Conservation (phyloP, 202 grass and related monocot species). For the Panicum virgatum region DNA sequence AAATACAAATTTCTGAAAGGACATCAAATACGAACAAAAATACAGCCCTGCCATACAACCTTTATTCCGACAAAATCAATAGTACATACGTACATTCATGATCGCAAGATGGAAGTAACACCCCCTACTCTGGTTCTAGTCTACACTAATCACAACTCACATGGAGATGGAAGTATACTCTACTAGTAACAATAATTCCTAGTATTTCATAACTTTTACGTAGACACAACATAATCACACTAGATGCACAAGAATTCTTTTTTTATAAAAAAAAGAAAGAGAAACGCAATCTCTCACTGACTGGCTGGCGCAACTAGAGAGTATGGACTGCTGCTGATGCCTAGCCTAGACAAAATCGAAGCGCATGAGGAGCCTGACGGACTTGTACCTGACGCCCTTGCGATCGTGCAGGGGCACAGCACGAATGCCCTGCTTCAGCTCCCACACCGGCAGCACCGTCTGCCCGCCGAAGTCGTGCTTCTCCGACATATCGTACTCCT, state of each 20-base stretch:
- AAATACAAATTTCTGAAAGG: no score
- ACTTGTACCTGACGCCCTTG: conserved; percentile 61
- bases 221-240: neutral
- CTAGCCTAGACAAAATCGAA: conserved; percentile 57
- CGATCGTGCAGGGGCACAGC: conserved; percentile 63
- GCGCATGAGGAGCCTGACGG: conserved; percentile 74
- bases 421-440: conserved; percentile 70
- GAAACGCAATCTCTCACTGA: neutral
- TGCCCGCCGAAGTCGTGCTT: conserved; percentile 76
- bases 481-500: conserved; percentile 66
- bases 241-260: neutral
- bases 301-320: neutral
- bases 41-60: neutral
- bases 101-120: neutral
- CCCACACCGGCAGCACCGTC: conserved; percentile 68
- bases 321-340: neutral
- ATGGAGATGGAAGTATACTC: neutral
- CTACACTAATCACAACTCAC: conserved; percentile 7
- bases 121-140: neutral
- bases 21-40: neutral
- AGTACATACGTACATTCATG: neutral
- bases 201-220: neutral
- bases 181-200: neutral
- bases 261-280: neutral
- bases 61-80: conserved; percentile 12